Evolutionary conservation across 148 eudicot species (phyloP).

Genomic region (Rhododendron henanense): DNA sequence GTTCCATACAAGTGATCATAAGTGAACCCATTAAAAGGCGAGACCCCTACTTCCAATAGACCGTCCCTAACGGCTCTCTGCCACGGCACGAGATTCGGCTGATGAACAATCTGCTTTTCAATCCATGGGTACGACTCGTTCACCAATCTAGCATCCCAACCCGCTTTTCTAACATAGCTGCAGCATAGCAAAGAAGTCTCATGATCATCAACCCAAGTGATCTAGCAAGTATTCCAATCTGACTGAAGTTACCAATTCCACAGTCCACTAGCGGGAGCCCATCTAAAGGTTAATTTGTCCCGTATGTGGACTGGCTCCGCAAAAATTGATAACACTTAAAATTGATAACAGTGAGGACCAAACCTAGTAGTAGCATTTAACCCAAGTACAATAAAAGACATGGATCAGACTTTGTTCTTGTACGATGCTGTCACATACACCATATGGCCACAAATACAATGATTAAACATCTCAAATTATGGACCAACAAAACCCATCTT

Average conservation of each 20-base stretch:
- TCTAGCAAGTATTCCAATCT: background rate
- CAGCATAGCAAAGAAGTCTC: slow-evolving; percentile 6
- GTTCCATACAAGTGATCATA: slow-evolving; percentile 88
- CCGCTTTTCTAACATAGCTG: slow-evolving; percentile 57
- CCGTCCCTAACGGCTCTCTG: slow-evolving; percentile 71
- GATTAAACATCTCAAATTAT: background rate
- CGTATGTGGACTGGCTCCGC: background rate
- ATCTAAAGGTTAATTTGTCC: no score
- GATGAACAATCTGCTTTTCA: slow-evolving; percentile 70
- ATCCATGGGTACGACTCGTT: slow-evolving; percentile 87
- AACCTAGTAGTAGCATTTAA: background rate
- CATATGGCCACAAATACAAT: background rate
- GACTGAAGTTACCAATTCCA: background rate
- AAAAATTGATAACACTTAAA: no score
- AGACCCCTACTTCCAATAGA: slow-evolving; percentile 69
- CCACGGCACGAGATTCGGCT: slow-evolving; percentile 61
- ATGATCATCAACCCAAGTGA: background rate
- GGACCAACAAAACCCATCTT: background rate
- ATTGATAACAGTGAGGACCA: background rate
- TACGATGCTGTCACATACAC: background rate
- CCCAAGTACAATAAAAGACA: background rate
- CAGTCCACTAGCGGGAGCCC: background rate
- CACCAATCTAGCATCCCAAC: slow-evolving; percentile 82
- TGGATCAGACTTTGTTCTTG: background rate
- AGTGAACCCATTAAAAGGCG: slow-evolving; percentile 89